These are phyloP conservation scores for Biscogniauxia marginata DNA, from an alignment of 2,329 filamentous ascomycete genomes.

Conservation along the genomic window DNA sequence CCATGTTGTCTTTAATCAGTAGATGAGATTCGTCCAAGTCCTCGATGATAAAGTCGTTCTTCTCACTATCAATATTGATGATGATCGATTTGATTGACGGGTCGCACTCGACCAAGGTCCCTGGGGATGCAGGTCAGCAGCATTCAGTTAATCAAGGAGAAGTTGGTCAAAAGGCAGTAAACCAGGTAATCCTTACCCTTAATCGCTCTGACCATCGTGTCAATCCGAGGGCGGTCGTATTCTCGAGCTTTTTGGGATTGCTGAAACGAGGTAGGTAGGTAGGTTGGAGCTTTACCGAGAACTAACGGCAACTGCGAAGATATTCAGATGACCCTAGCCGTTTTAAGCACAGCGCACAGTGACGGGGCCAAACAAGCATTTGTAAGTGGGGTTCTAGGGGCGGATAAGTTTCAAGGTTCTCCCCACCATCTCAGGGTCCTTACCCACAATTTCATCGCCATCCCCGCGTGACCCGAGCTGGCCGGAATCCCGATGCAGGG, in stretches of 20 bases:
- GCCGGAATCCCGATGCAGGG: background rate
- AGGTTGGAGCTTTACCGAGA: no score
- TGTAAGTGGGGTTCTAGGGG: background rate
- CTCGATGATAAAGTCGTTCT: constrained; percentile 75
- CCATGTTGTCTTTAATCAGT: constrained; percentile 72
- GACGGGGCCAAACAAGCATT: background rate
- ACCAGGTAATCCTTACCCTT: constrained; percentile 23
- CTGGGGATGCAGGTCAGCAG: constrained; percentile 35
- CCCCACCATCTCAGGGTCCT: background rate
- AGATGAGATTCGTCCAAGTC: constrained; percentile 76
- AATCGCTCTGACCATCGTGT: constrained; percentile 28
- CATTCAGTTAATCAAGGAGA: background rate
- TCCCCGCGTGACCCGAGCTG: background rate
- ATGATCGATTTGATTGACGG: constrained; percentile 88
- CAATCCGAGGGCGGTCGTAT: no score
- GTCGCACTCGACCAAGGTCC: constrained; percentile 77
- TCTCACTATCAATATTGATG: constrained; percentile 68
- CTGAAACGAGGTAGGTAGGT: no score
- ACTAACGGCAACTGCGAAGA: background rate
- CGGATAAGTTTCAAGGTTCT: background rate
- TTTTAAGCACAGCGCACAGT: background rate
- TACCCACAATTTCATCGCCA: background rate
- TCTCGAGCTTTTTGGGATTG: no score
- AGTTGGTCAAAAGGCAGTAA: background rate
- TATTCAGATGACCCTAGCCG: background rate